Evolutionary conservation across 1,284 basidiomycete species (phyloP).

Genomic region (Singerocomus inundabilis): DNA sequence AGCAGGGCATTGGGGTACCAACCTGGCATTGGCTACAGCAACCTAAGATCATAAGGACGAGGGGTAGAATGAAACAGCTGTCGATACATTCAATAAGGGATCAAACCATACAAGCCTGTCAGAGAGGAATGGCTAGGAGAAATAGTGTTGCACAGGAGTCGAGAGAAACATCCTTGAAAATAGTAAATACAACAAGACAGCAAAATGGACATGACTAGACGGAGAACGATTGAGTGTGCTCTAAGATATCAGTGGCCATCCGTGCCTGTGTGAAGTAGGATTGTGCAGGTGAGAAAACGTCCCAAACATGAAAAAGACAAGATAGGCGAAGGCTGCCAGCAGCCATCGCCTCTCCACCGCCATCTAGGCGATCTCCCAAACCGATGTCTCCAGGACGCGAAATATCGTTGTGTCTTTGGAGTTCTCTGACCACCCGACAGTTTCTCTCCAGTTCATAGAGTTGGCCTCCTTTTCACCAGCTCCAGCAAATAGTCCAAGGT

Average conservation of each 20-base stretch:
- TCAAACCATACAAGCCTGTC: slow-evolving; percentile 7
- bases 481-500: slow-evolving; percentile 66
- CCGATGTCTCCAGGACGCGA: slow-evolving; percentile 72
- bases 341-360: slow-evolving; percentile 9
- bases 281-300: slow-evolving; percentile 9
- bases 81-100: slow-evolving; percentile 27
- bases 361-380: slow-evolving; percentile 63
- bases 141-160: slow-evolving; percentile 5
- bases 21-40: slow-evolving; percentile 6
- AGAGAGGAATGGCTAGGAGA: slow-evolving; percentile 6
- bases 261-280: slow-evolving; percentile 7
- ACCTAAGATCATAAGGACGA: slow-evolving; percentile 14
- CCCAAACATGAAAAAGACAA: slow-evolving; percentile 7
- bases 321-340: slow-evolving; percentile 20
- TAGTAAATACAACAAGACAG: slow-evolving; percentile 12
- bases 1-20: background rate
- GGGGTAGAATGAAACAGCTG: slow-evolving; percentile 13
- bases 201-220: slow-evolving; percentile 13
- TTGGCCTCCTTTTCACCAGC: slow-evolving; percentile 84
- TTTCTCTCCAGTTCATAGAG: slow-evolving; percentile 70
- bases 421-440: slow-evolving; percentile 74
- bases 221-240: slow-evolving; percentile 19
- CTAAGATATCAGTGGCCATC: slow-evolving; percentile 25
- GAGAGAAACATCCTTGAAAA: slow-evolving; percentile 9
- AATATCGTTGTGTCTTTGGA: slow-evolving; percentile 70